phyloP scores from a whole-genome alignment of 495 filamentous ascomycete species.

The Halenospora varia region DNA sequence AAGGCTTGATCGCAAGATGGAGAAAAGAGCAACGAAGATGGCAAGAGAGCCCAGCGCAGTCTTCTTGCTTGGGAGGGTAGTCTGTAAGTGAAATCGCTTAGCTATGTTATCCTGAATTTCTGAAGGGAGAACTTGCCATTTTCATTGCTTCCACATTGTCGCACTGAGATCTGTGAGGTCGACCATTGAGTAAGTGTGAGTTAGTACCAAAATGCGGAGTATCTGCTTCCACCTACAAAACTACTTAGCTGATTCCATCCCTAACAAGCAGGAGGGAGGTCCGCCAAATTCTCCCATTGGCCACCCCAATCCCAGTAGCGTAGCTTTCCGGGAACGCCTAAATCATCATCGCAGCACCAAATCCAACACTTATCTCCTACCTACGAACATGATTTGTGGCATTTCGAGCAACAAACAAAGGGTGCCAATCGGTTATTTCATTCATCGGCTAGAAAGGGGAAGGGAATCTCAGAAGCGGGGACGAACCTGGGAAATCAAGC shows the following conservation, averaged over 20 bases:
- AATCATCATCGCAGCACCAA: neutral
- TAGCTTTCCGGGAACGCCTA: neutral
- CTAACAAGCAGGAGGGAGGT: neutral
- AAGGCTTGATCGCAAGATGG: neutral
- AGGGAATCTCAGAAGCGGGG: neutral
- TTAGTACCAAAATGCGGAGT: too few species aligned
- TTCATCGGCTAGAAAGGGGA: neutral
- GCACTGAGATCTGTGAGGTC: too few species aligned
- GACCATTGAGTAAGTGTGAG: too few species aligned
- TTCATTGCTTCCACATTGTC: too few species aligned
- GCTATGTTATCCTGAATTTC: neutral
- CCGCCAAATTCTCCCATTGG: neutral
- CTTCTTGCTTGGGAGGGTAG: neutral
- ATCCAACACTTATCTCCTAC: neutral
- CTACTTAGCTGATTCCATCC: too few species aligned
- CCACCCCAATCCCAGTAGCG: neutral
- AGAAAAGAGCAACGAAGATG: neutral
- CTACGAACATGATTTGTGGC: too few species aligned
- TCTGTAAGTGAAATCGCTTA: neutral
- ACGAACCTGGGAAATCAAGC: neutral
- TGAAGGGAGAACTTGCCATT: too few species aligned
- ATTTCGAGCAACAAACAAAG: too few species aligned
- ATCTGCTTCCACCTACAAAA: too few species aligned
- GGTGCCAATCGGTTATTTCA: neutral
- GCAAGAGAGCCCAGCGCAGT: neutral